Evolutionary conservation across 345 rosid species (phyloP).

Genomic region (Toxicodendron radicans): DNA sequence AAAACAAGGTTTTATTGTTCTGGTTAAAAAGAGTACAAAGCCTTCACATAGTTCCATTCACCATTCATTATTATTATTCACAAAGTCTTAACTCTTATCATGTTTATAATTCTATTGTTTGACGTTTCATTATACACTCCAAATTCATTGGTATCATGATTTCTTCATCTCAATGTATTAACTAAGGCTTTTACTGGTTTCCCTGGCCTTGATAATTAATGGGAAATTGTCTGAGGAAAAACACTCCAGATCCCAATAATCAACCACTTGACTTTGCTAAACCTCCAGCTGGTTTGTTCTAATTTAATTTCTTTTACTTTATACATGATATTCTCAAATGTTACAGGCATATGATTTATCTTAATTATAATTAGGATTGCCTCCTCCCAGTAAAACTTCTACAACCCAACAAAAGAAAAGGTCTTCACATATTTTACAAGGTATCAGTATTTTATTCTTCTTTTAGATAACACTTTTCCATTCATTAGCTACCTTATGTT

Average conservation of each 20-base stretch:
- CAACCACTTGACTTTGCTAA: slow-evolving; percentile 3
- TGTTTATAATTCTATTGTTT: not conserved
- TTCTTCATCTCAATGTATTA: not conserved
- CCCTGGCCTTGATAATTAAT: not conserved
- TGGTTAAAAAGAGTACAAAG: not conserved
- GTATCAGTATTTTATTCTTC: not conserved
- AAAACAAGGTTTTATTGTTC: not conserved
- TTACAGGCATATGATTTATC: not conserved
- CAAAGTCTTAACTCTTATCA: no score
- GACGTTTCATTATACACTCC: not conserved
- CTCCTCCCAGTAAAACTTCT: not conserved
- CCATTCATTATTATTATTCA: no score
- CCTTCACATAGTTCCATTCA: not conserved
- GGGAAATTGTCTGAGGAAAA: slow-evolving; percentile 18
- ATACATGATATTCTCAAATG: not conserved
- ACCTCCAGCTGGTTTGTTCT: slow-evolving; percentile 8
- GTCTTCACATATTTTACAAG: not conserved
- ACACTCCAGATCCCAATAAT: not conserved
- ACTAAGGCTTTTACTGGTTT: not conserved
- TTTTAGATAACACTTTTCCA: not conserved
- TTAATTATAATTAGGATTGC: not conserved
- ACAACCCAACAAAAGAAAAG: not conserved
- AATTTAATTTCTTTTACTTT: not conserved
- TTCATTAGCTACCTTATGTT: not conserved
- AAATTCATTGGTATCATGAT: no score